Evolutionary conservation across 805 yeast genomes (phyloP).

Genomic region (Blastobotrys parvus): DNA sequence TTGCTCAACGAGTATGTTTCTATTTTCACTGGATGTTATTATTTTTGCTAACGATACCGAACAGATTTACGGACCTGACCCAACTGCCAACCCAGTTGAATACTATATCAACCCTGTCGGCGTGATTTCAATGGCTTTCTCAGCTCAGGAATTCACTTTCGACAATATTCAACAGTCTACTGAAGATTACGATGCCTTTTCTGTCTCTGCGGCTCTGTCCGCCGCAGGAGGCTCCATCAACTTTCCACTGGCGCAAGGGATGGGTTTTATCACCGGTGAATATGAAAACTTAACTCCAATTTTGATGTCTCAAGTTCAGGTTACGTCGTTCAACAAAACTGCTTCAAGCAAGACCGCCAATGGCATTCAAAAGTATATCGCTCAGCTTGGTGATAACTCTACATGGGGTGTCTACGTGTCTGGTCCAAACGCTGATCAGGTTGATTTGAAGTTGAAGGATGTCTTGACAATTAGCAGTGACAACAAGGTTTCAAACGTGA

Average conservation of each 20-base stretch:
- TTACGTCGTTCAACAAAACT: constrained; percentile 30
- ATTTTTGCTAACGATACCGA: neutral
- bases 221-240: constrained; percentile 33
- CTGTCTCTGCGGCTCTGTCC: constrained; percentile 36
- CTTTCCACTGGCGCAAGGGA: constrained; percentile 68
- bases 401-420: constrained; percentile 48
- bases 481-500: constrained; percentile 34
- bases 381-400: constrained; percentile 32
- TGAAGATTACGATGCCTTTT: constrained; percentile 41
- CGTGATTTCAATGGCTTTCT: constrained; percentile 46
- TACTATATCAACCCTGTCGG: constrained; percentile 52
- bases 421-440: constrained; percentile 21
- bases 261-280: constrained; percentile 68
- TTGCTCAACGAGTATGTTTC: constrained; percentile 32
- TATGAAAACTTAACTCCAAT: constrained; percentile 43
- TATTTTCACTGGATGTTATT: neutral
- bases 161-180: constrained; percentile 35
- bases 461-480: constrained; percentile 26
- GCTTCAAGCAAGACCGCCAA: constrained; percentile 8
- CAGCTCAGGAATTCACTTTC: constrained; percentile 42
- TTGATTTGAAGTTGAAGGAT: constrained; percentile 12
- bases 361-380: constrained; percentile 34
- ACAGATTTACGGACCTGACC: constrained; percentile 33
- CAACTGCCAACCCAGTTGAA: constrained; percentile 32
- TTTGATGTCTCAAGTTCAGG: constrained; percentile 40